A percentile compares a stretch with the other conserved stretches of the same genome.
Conservation (phyloP, 2,329 filamentous ascomycete species). For the Cucurbitaria berberidis region DNA sequence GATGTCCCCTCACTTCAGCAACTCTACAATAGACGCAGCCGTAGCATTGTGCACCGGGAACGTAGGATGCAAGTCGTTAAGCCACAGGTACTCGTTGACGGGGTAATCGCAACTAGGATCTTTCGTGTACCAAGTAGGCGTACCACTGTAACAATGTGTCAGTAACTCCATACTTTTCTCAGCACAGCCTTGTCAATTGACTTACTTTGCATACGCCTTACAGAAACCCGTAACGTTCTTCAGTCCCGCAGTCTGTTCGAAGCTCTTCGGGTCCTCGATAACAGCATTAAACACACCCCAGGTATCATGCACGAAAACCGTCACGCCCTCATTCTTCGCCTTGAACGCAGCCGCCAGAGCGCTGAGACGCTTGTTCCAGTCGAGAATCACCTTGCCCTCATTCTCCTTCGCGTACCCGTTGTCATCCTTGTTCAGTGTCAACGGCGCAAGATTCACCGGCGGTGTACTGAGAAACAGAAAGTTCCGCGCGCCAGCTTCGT, state of each 20-base stretch:
- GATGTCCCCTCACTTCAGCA: slow-evolving; percentile 11
- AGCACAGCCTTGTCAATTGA: slow-evolving; percentile 1
- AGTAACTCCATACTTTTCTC: slow-evolving; percentile 4
- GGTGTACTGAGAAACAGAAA: slow-evolving; percentile 57
- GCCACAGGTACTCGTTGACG: slow-evolving; percentile 69
- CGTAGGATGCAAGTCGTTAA: slow-evolving; percentile 69
- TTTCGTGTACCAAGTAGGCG: slow-evolving; percentile 48
- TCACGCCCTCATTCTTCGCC: slow-evolving; percentile 46
- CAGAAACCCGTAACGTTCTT: slow-evolving; percentile 65
- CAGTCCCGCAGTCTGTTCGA: slow-evolving; percentile 57
- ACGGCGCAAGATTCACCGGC: slow-evolving; percentile 60
- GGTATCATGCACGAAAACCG: slow-evolving; percentile 61
- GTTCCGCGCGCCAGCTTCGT: slow-evolving; percentile 55
- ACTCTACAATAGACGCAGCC: slow-evolving; percentile 51
- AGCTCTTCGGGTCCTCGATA: slow-evolving; percentile 59
- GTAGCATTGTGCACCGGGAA: slow-evolving; percentile 67
- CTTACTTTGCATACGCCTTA: slow-evolving; percentile 58
- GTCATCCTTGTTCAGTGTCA: slow-evolving; percentile 50
- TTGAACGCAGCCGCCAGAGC: slow-evolving; percentile 52
- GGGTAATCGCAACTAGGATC: slow-evolving; percentile 57
- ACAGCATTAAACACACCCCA: slow-evolving; percentile 59
- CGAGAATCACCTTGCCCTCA: slow-evolving; percentile 54
- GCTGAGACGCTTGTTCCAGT: slow-evolving; percentile 59
- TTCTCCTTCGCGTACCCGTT: slow-evolving; percentile 38
- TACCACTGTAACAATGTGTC: slow-evolving; percentile 36